Base-by-base conservation (phyloP, 2,329 filamentous ascomycete species). In the Aureobasidium sp. region DNA sequence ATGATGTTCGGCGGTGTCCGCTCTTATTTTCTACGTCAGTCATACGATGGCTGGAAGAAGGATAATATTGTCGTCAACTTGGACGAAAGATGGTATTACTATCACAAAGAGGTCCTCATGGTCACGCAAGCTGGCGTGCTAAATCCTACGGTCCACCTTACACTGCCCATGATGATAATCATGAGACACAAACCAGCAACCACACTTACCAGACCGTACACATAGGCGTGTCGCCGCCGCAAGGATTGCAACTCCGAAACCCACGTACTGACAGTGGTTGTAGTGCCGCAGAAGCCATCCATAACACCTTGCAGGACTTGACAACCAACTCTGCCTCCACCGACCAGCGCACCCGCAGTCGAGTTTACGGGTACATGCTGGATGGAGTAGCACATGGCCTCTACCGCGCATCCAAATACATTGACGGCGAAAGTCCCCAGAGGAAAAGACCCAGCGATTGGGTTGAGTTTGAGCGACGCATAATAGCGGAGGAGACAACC, bases 401-500 rank as follows among this genome's bases (percentile, higher is more conserved):
- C 73, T 16, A 96, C 74, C 0, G 81, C 81, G 0, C 90, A 91
- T 5, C 92, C 93, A 14, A 87, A 72, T 5, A 95, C 78, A 69
- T 97, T 97, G 32, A 88, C 90, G 0, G 78, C 75, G 68, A 97
- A 96, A 0, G 93, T 97, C 2, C 93, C 93, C 0, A 97, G 73
- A 0, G 93, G 93, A 67, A 97, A 97, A 0, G 81, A 76, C 0
- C 84, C 73, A 0, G 85, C 67, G 25, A 83, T 78, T 0, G 82
- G 77, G 68, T 97, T 97, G n/a, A 96, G 81, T 29, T 78, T 73
- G 7, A 89, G 70, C 0, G 88, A 88, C 1, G 83, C 73, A 70
- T 91, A 92, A 76, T 89, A 96, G 3, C 93, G 83, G 0, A 81
- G 70, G 0, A 96, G 74, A 66, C 88, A 92, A 0, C 93, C 93